Conservation (phyloP, 2,329 filamentous ascomycete genomes). For the Colletotrichum sp. region DNA sequence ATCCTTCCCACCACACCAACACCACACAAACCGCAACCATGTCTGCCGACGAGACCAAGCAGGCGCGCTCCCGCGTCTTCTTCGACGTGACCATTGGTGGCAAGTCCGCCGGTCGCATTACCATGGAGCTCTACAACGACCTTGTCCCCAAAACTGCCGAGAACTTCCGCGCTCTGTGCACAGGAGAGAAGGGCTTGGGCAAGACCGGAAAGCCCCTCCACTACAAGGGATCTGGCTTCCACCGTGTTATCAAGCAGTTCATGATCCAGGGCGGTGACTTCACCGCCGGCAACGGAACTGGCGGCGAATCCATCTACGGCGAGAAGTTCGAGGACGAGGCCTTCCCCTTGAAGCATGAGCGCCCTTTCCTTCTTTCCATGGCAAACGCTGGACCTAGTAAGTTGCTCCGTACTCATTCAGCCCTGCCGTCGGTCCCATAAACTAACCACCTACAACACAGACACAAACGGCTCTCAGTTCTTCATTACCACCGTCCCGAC, state of each 20-base stretch:
- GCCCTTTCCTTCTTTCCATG: slow-evolving; percentile 95
- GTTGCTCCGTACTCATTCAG: slow-evolving; percentile 29
- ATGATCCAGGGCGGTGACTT: slow-evolving; percentile 99
- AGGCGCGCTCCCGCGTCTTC: slow-evolving; percentile 80
- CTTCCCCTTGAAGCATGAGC: slow-evolving; percentile 89
- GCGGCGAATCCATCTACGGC: slow-evolving; percentile 96
- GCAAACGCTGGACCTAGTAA: slow-evolving; percentile 92
- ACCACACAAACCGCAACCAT: not conserved
- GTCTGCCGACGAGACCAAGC: slow-evolving; percentile 31
- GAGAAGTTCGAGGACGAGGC: slow-evolving; percentile 98
- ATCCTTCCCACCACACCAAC: not conserved
- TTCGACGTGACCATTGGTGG: slow-evolving; percentile 90
- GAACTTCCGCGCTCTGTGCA: slow-evolving; percentile 94
- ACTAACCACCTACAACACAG: slow-evolving; percentile 41
- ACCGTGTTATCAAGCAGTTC: slow-evolving; percentile 97
- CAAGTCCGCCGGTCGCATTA: slow-evolving; percentile 76
- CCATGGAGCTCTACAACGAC: slow-evolving; percentile 79
- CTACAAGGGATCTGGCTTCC: slow-evolving; percentile 93
- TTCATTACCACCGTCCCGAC: slow-evolving; percentile 97
- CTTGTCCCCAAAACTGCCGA: slow-evolving; percentile 94
- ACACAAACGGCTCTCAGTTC: slow-evolving; percentile 97
- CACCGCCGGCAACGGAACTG: slow-evolving; percentile 91
- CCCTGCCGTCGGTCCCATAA: not conserved
- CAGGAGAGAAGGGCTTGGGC: slow-evolving; percentile 88
- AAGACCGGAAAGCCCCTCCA: slow-evolving; percentile 84